phyloP scores from a whole-genome alignment of 352 stramenopile species.

The Phytophthora citrophthora region DNA sequence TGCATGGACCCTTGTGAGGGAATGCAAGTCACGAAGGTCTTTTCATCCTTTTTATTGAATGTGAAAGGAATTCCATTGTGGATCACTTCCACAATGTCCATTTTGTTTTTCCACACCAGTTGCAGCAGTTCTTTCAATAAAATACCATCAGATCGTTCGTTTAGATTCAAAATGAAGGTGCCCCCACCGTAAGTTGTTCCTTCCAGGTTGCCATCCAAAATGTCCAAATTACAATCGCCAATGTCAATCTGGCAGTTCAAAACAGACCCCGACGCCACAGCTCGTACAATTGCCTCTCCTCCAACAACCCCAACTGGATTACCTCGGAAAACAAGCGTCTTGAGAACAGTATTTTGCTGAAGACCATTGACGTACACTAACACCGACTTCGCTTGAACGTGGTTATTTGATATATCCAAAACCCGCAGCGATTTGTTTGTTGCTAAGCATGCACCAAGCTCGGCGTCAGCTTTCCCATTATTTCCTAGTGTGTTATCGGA shows the following conservation, averaged over 20 bases:
- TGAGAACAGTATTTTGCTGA: slow-evolving; percentile 60
- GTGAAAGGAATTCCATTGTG: slow-evolving; percentile 54
- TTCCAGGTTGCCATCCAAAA: slow-evolving; percentile 55
- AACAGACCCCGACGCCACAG: slow-evolving; percentile 52
- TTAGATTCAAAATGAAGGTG: slow-evolving; percentile 59
- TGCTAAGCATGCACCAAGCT: slow-evolving; percentile 65
- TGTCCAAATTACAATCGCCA: slow-evolving; percentile 70
- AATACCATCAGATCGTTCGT: slow-evolving; percentile 55
- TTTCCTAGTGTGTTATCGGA: slow-evolving; percentile 79
- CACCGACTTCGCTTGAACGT: slow-evolving; percentile 64
- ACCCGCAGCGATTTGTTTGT: slow-evolving; percentile 68
- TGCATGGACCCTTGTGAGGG: slow-evolving; percentile 52
- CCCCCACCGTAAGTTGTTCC: slow-evolving; percentile 53
- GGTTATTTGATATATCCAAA: slow-evolving; percentile 75
- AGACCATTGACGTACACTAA: slow-evolving; percentile 70
- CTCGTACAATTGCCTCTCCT: slow-evolving; percentile 63
- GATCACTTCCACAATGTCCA: slow-evolving; percentile 54
- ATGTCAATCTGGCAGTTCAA: slow-evolving; percentile 68
- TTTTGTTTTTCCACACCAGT: slow-evolving; percentile 63
- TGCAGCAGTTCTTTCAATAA: slow-evolving; percentile 63
- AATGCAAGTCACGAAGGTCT: slow-evolving; percentile 44
- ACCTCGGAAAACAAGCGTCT: slow-evolving; percentile 60
- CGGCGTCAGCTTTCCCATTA: slow-evolving; percentile 65
- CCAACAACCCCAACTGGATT: slow-evolving; percentile 75
- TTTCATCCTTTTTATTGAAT: slow-evolving; percentile 71